These are phyloP conservation scores for Striga hermonthica DNA, from an alignment of 305 asterid species.

Conservation along the genomic window DNA sequence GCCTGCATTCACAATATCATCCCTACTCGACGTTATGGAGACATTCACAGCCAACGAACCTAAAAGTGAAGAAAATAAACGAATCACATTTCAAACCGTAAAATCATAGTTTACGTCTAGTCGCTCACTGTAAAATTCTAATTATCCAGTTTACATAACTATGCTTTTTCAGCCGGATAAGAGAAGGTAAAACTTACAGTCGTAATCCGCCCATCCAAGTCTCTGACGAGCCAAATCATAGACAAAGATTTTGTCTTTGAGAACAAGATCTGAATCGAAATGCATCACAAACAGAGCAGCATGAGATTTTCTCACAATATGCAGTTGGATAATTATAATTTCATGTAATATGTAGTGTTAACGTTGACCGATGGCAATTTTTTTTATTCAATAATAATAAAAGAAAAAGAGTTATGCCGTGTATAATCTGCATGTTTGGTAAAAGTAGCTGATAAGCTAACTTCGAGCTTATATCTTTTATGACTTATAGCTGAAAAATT, in stretches of 20 bases:
- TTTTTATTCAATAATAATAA: not conserved
- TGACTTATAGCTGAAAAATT: no score
- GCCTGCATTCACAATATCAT: slow-evolving; percentile 68
- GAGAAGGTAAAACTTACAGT: slow-evolving; percentile 53
- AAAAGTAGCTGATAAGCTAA: not conserved
- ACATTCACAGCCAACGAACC: slow-evolving; percentile 88
- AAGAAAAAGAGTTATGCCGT: not conserved
- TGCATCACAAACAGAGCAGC: not conserved
- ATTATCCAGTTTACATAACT: not conserved
- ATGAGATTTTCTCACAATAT: not conserved
- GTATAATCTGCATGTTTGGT: not conserved
- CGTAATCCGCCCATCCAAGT: slow-evolving; percentile 66
- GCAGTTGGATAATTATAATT: not conserved
- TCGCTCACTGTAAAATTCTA: not conserved
- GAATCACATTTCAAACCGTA: slow-evolving; percentile 8
- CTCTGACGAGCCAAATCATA: slow-evolving; percentile 60
- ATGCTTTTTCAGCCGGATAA: not conserved
- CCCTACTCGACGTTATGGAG: slow-evolving; percentile 75
- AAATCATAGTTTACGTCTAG: not conserved
- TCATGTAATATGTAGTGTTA: no score
- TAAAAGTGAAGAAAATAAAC: slow-evolving; percentile 30
- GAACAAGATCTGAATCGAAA: slow-evolving; percentile 54
- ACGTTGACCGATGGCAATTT: no score
- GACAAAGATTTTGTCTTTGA: slow-evolving; percentile 64
- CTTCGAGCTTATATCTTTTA: no score